Evolutionary conservation across 345 rosid species (phyloP), one percentile per base, ranked within the genome.

Genomic region (Gossypium ekmanianum): DNA sequence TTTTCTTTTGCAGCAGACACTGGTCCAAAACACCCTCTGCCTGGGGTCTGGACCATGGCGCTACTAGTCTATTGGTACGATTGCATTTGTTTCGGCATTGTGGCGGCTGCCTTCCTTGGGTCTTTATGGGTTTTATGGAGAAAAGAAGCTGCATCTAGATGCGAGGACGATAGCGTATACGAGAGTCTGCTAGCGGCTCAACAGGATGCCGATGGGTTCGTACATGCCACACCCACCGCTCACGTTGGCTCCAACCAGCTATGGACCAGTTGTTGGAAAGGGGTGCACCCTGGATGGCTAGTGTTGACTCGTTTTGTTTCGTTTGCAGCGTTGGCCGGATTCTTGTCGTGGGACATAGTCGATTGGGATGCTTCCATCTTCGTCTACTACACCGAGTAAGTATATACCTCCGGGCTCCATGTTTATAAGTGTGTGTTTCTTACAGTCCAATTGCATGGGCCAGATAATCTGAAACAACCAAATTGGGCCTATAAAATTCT

Each of bases 381-480:
- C 54, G 68, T 91, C 63, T 93, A 94, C 75, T 94, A 94, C 79
- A 94, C 98, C 0, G 98, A 94, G 98, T 91, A 80, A 81, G 82
- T 74, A 34, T 34, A 34, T 5, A 6, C 41, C 41, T 34, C 7
- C 7, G 7, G 41, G 7, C 41, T 34, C 7, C 41, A 5, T 34
- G 41, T 34, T 34, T 34, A 1, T 34, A 34, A 4, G 7, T 34
- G 1, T 34, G 7, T 34, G 41, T 45, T 13, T 22, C 43, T 13
- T 22, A 50, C 3, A 18, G 73, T 52, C 26, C 58, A 70, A 29
- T 10, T 34, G 24, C 17, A 71, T 54, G 74, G 62, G 50, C 29
- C 50, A 10, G 2, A 11, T 11, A 27, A 39, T 17, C 26, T 54
- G 62, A 34, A 50, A 26, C 22, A 47, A 47, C 11, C 29, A 6